Evolutionary conservation across 1,139 yeast species (phyloP).

Genomic region (Hyphopichia burtonii): DNA sequence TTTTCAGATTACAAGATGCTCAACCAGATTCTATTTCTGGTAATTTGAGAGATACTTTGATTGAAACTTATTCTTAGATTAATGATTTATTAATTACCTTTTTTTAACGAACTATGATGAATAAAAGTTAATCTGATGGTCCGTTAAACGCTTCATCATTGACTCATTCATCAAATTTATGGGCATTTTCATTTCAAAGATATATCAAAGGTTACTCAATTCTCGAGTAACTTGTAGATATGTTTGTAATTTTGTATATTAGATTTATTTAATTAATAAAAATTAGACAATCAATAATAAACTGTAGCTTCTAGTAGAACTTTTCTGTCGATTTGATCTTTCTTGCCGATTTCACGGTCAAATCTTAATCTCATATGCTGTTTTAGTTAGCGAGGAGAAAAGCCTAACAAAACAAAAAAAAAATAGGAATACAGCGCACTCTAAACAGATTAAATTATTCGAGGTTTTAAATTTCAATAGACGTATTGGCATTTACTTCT

Average conservation of each 20-base stretch:
- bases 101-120: background rate
- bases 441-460: background rate
- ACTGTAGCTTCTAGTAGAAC: too few relatives aligned
- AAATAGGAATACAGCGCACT: too few relatives aligned
- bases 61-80: slow-evolving; percentile 68
- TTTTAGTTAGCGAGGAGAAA: too few relatives aligned
- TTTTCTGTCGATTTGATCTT: too few relatives aligned
- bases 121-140: too few relatives aligned
- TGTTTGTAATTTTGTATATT: slow-evolving; percentile 7
- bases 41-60: slow-evolving; percentile 84
- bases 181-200: background rate
- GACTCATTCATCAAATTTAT: background rate
- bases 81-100: background rate
- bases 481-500: background rate
- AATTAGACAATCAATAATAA: background rate
- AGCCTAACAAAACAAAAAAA: too few relatives aligned
- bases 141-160: too few relatives aligned
- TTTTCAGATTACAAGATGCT: slow-evolving; percentile 87
- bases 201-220: background rate
- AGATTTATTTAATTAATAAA: slow-evolving; percentile 5
- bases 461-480: background rate
- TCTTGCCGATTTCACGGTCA: too few relatives aligned
- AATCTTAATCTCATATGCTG: too few relatives aligned
- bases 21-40: slow-evolving; percentile 83
- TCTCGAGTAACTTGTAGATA: background rate